phyloP scores from a whole-genome alignment of 2,329 filamentous ascomycete species.

The Tolypocladium inflatum region DNA sequence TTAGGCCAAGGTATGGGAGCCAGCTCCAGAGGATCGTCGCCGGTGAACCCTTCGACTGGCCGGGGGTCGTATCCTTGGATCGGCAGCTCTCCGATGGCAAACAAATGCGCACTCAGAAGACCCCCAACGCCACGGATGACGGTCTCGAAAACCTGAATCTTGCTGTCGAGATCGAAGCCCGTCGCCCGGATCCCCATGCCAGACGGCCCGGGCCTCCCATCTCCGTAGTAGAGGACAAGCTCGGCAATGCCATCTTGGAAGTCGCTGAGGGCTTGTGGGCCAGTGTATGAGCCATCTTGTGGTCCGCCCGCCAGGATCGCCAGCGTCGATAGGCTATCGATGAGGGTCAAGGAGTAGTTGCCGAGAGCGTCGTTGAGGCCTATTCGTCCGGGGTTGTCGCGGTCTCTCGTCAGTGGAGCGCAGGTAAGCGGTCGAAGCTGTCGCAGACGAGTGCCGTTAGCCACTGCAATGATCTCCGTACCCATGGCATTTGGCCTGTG shows the following conservation, averaged over 20 bases:
- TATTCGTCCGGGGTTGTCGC: conserved; percentile 66
- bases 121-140: conserved; percentile 91
- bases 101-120: conserved; percentile 84
- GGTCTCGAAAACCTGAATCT: conserved; percentile 97
- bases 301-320: conserved; percentile 80
- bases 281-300: conserved; percentile 24
- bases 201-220: conserved; percentile 59
- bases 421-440: conserved; percentile 81
- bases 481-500: neutral
- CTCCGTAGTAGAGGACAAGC: conserved; percentile 76
- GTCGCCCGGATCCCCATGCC: conserved; percentile 63
- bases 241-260: conserved; percentile 75
- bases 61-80: conserved; percentile 66
- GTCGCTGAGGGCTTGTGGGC: conserved; percentile 46
- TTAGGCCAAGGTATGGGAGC: conserved; percentile 61
- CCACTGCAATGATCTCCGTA: neutral
- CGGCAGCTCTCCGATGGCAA: conserved; percentile 82
- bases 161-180: conserved; percentile 93
- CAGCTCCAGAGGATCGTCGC: conserved; percentile 34
- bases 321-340: conserved; percentile 90
- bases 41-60: conserved; percentile 12
- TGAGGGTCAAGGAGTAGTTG: conserved; percentile 91
- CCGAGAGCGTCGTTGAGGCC: conserved; percentile 92
- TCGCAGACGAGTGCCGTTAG: conserved; percentile 5
- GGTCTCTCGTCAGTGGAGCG: conserved; percentile 73